Base-by-base conservation (phyloP, 1,284 basidiomycete species). In the Sporisorium graminicola region DNA sequence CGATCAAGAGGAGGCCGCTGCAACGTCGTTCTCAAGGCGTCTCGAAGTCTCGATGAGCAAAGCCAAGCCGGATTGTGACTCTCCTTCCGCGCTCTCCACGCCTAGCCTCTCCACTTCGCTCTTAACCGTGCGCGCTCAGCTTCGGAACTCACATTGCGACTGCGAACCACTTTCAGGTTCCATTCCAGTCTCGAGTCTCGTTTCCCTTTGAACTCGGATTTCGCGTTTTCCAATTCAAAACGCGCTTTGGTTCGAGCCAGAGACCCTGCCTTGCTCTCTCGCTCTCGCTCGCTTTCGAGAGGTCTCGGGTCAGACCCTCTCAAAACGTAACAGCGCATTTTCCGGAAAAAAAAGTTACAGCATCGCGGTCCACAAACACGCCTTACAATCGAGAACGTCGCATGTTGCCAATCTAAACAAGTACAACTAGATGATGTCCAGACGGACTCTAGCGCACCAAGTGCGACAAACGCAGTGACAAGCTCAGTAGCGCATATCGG, bases 401-500 rank as follows among this genome's bases (percentile, higher is more conserved):
- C n/a, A n/a, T n/a, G n/a, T n/a, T n/a, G n/a, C n/a, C n/a, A n/a
- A n/a, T n/a, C n/a, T n/a, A n/a, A n/a, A n/a, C n/a, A n/a, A n/a
- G n/a, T n/a, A n/a, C n/a, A n/a, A n/a, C n/a, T n/a, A n/a, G n/a
- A n/a, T n/a, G n/a, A n/a, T n/a, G n/a, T n/a, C n/a, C n/a, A n/a
- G 35, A 35, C 35, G 35, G 35, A 13, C 7, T 35, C 5, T 50
- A 14, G 10, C 29, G 5, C 29, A 10, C 29, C 29, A 10, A 31
- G 10, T 31, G 29, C 10, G 29, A 31, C 16, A 26, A 20, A 50
- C 29, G 56, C 51, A 73, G 33, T 73, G 29, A 31, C 16, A 26
- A 20, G 51, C 29, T 60, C 51, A 73, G 33, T 73, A 73, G 35
- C 46, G 56, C 33, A 73, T 57, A 16, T 73, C 64, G 7, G 70